These are phyloP conservation scores for Blastobotrys elegans DNA, from an alignment of 1,139 yeast species.

Conservation along the genomic window DNA sequence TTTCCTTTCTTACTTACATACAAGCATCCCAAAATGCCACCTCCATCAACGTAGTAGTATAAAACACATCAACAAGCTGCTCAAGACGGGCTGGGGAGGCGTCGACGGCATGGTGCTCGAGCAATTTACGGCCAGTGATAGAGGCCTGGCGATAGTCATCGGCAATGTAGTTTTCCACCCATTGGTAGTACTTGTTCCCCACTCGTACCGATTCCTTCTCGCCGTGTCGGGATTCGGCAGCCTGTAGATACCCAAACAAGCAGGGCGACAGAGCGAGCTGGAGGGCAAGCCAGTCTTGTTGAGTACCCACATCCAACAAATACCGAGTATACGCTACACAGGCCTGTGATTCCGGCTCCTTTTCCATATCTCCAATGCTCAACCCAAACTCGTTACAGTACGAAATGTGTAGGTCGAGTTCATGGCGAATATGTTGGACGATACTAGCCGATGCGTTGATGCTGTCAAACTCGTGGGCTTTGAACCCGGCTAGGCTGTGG, in stretches of 20 bases:
- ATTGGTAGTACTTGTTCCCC: constrained; percentile 41
- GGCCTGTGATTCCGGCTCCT: constrained; percentile 50
- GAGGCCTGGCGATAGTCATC: constrained; percentile 55
- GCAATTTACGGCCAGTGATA: constrained; percentile 42
- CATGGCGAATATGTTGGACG: constrained; percentile 49
- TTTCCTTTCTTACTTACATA: not conserved
- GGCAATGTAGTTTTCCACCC: constrained; percentile 60
- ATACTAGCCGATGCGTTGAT: constrained; percentile 50
- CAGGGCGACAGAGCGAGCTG: constrained; percentile 74
- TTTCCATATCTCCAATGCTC: constrained; percentile 42
- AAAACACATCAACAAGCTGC: constrained; percentile 53
- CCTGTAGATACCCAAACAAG: constrained; percentile 64
- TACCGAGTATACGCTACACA: constrained; percentile 58
- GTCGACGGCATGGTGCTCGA: constrained; percentile 42
- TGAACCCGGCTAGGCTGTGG: constrained; percentile 60
- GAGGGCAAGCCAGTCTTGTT: constrained; percentile 57
- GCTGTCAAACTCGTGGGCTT: constrained; percentile 51
- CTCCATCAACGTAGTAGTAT: constrained; percentile 55
- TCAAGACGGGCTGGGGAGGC: constrained; percentile 42
- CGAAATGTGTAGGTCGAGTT: constrained; percentile 51
- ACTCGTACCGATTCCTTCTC: constrained; percentile 19
- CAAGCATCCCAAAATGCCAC: constrained; percentile 54
- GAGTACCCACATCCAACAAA: constrained; percentile 48
- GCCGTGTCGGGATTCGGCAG: constrained; percentile 34
- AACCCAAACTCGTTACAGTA: constrained; percentile 49